Percentiles rank a stretch among this genome's conserved stretches.
Evolutionary conservation across 2,329 filamentous ascomycete genomes (phyloP).

Genomic region (Penicillium sp.): DNA sequence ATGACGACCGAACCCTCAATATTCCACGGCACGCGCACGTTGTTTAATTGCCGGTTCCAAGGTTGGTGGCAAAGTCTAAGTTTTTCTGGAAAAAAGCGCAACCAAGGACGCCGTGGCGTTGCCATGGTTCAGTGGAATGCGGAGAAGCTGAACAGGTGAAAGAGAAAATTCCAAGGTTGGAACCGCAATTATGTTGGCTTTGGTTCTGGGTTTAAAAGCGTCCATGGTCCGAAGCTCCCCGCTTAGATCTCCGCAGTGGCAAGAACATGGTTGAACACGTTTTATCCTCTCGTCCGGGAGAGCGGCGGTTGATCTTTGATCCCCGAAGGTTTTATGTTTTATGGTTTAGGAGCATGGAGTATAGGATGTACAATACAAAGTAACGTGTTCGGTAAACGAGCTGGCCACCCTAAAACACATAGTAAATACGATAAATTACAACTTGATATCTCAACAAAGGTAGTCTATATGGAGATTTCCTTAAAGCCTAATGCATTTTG

Average conservation of each 20-base stretch:
- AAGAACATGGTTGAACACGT: not conserved
- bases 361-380: not conserved
- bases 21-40: not conserved
- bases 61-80: not conserved
- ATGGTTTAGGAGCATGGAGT: not conserved
- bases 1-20: not conserved
- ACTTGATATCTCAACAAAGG: too few species aligned
- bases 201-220: not conserved
- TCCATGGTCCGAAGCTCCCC: not conserved
- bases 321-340: not conserved
- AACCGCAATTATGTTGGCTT: not conserved
- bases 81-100: constrained; percentile 1
- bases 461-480: too few species aligned
- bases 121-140: not conserved
- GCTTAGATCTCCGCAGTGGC: constrained; percentile 1
- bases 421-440: too few species aligned
- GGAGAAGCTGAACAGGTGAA: not conserved
- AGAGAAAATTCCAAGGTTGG: not conserved
- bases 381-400: too few species aligned
- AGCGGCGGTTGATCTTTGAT: constrained; percentile 5
- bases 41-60: not conserved
- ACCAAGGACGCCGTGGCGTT: not conserved
- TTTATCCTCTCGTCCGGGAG: not conserved
- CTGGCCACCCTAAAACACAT: too few species aligned
- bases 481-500: too few species aligned